Evolutionary conservation across 768 basidiomycete genomes (phyloP), one percentile per base, ranked within the genome.

Genomic region (Mycena olivaceomarginata): DNA sequence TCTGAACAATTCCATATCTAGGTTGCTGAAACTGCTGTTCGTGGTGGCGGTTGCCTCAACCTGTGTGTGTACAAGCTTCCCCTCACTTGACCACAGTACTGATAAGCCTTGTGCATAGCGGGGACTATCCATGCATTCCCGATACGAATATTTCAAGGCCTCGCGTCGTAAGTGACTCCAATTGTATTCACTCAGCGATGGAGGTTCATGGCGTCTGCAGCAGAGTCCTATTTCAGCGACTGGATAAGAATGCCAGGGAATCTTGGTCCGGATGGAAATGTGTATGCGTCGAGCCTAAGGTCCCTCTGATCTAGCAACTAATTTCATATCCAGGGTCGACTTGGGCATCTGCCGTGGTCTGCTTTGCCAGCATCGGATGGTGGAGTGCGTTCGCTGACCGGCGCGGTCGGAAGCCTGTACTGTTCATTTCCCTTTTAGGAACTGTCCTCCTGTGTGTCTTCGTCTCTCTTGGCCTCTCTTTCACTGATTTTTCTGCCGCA

Each of bases 81-180:
- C 46, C 16, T 31, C 9, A 20, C 18, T n/a, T 69, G 1, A 8
- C 22, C 4, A 25, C 22, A n/a, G n/a, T n/a, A 65, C 51, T 12
- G 4, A 48, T 22, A 20, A 64, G 16, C 8, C 37, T 15, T 39
- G 40, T 18, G 7, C 1, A 20, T 22, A 76, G 75, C 63, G 64
- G 2, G 75, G 75, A 31, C 59, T 71, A 67, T 70, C 63, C 2
- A 77, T 77, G 76, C 70, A 60, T 68, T 57, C 76, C 0, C 71
- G 67, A 43, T 73, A 39, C 6, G 13, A 59, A 7, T 63, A 72
- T 18, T 56, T 63, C 51, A n/a, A 60, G 45, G 9, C 53, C 6
- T 6, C 43, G 15, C 66, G 48, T 22, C 48, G 66, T 56, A 20
- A 43, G 43, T 25, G 31, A 16, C 20, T 46, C 13, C 51, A 2